Evolutionary conservation across 768 basidiomycete species (phyloP).

Genomic region (Psilocybe sp.): DNA sequence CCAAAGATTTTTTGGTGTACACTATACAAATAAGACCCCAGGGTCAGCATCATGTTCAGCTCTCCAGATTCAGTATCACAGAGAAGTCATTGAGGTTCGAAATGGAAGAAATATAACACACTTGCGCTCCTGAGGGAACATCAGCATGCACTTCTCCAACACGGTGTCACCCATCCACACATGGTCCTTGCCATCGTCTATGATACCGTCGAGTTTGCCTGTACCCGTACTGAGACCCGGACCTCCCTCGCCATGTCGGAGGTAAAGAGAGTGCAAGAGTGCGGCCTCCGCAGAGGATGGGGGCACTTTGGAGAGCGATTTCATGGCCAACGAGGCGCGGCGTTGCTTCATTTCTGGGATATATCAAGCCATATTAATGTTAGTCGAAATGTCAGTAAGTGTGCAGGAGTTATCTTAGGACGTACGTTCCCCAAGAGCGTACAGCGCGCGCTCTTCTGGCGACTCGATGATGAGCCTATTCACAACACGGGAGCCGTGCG

Average conservation of each 20-base stretch:
- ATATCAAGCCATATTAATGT: background rate
- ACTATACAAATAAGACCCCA: conserved; percentile 27
- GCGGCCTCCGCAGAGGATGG: conserved; percentile 69
- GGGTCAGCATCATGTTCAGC: too few relatives aligned
- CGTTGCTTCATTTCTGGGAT: conserved; percentile 57
- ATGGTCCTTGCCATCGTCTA: conserved; percentile 31
- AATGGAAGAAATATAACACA: conserved; percentile 27
- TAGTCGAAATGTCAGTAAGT: too few relatives aligned
- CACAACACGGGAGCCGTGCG: conserved; percentile 61
- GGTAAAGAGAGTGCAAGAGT: conserved; percentile 66
- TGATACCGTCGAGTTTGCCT: conserved; percentile 3
- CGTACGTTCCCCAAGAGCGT: background rate
- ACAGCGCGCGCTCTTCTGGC: conserved; percentile 52
- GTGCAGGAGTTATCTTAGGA: background rate
- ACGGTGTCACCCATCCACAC: conserved; percentile 78
- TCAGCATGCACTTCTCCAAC: conserved; percentile 66
- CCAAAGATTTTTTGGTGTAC: conserved; percentile 85
- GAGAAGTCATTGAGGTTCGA: too few relatives aligned
- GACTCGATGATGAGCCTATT: conserved; percentile 60
- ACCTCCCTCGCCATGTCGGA: conserved; percentile 46
- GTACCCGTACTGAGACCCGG: too few relatives aligned
- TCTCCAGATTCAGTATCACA: background rate
- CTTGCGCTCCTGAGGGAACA: conserved; percentile 89
- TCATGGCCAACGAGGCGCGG: conserved; percentile 49
- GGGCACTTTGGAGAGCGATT: conserved; percentile 68